phyloP scores from a whole-genome alignment of 768 basidiomycete species.

The Phylloporus scabripes region DNA sequence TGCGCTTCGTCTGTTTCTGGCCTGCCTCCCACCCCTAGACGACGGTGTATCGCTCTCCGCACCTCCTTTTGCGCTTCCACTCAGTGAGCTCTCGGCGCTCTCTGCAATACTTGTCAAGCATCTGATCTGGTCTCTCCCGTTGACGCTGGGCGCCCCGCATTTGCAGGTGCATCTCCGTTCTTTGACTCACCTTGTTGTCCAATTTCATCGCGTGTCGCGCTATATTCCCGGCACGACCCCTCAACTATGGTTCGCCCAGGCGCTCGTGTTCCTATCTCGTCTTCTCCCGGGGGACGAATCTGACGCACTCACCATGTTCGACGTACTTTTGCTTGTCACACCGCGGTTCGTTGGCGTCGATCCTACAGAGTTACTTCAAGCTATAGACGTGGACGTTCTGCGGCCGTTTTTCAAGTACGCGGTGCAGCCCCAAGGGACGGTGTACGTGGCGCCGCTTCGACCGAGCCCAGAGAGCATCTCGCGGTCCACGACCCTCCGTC shows the following conservation, averaged over 20 bases:
- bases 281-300: constrained; percentile 76
- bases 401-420: constrained; percentile 55
- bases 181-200: constrained; percentile 47
- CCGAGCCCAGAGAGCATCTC: constrained; percentile 52
- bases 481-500: constrained; percentile 50
- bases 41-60: constrained; percentile 34
- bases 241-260: constrained; percentile 64
- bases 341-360: constrained; percentile 15
- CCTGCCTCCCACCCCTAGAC: constrained; percentile 45
- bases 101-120: constrained; percentile 47
- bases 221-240: constrained; percentile 49
- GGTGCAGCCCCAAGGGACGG: constrained; percentile 37
- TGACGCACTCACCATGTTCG: constrained; percentile 39
- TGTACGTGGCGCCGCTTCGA: constrained; percentile 47
- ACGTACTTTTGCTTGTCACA: constrained; percentile 12
- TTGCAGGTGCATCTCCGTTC: constrained; percentile 35
- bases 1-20: constrained; percentile 58
- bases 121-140: constrained; percentile 42
- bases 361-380: constrained; percentile 16
- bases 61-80: constrained; percentile 61
- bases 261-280: constrained; percentile 48
- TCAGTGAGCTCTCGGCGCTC: constrained; percentile 48
- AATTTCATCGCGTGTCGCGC: constrained; percentile 56
- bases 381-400: constrained; percentile 27
- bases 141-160: background rate